Conservation (phyloP, 2,329 filamentous ascomycete genomes). For the Cladosporium sp. region DNA sequence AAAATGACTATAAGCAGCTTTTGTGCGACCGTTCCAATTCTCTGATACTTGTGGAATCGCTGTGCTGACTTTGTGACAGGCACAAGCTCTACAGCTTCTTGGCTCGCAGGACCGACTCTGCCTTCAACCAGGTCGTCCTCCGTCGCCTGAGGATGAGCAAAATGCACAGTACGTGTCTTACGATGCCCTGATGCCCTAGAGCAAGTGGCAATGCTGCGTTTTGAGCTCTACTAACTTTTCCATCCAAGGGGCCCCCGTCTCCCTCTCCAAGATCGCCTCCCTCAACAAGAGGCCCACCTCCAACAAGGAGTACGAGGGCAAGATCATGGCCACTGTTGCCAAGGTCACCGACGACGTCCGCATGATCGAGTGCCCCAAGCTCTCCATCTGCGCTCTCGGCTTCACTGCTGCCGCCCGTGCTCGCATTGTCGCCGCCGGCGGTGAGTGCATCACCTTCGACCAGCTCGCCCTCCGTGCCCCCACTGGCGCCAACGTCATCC, state of each 20-base stretch:
- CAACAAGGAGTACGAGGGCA: conserved; percentile 61
- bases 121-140: conserved; percentile 99
- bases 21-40: too few species aligned
- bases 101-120: conserved; percentile 75
- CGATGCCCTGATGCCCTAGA: conserved; percentile 14
- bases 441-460: conserved; percentile 93
- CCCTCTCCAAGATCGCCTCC: conserved; percentile 82
- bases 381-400: conserved; percentile 88
- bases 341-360: conserved; percentile 99
- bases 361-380: conserved; percentile 83
- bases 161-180: too few species aligned
- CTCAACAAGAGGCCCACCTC: conserved; percentile 54
- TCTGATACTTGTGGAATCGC: too few species aligned
- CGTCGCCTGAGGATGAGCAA: conserved; percentile 97
- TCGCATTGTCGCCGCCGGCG: conserved; percentile 88
- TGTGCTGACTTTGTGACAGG: too few species aligned
- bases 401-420: conserved; percentile 96
- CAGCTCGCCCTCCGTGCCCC: conserved; percentile 94
- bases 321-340: conserved; percentile 91
- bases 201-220: conserved; percentile 17
- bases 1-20: background rate
- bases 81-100: conserved; percentile 26
- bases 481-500: conserved; percentile 93
- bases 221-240: conserved; percentile 24
- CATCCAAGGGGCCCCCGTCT: conserved; percentile 67